Base-by-base conservation (phyloP, 2,329 filamentous ascomycete genomes). In the Geoglossum cookeanum region DNA sequence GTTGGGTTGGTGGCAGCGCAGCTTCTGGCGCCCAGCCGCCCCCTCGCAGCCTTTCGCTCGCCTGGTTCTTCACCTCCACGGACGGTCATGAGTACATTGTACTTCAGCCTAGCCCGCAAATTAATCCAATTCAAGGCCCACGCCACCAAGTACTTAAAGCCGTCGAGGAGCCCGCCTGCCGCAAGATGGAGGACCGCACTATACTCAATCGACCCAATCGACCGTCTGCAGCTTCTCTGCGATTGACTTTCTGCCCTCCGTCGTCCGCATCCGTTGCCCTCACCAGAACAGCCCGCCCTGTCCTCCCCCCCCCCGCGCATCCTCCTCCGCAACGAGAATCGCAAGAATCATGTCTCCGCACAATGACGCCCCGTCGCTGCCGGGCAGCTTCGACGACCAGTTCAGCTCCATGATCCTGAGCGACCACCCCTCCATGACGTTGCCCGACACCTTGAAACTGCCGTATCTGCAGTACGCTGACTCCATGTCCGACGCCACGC, bases 111-210 rank as follows among this genome's bases (percentile, higher is more conserved):
- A 52, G 17, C 27, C 48, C 48, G 27, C 11, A 52, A 13, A 13
- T n/a, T 42, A 45, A 37, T 37, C 37, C 49, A 53, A 53, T 53
- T 37, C 49, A 17, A 53, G 32, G 33, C 13, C 33, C 49, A 6
- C 49, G 48, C 49, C 30, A 22, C 49, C 30, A 35, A 37, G 49
- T 53, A 53, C 49, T 53, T 53, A 53, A 53, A 53, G 11, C 32
- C 49, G 6, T 17, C 30, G 30, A 33, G 30, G 49, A n/a, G 37
- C 49, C 49, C 49, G 30, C 37, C 33, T 32, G 30, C 6, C 30
- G 49, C 32, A 53, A 22, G 49, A 53, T 53, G 49, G 29, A 42
- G 15, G 49, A 53, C 35, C 4, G 5, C 32, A 53, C 29, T 22
- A 9, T 17, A 15, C 42, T 7, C 32, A 53, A 37, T 30, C 13